Evolutionary conservation across 169 alveolate species (phyloP).

Genomic region (Plasmodium ovale): DNA sequence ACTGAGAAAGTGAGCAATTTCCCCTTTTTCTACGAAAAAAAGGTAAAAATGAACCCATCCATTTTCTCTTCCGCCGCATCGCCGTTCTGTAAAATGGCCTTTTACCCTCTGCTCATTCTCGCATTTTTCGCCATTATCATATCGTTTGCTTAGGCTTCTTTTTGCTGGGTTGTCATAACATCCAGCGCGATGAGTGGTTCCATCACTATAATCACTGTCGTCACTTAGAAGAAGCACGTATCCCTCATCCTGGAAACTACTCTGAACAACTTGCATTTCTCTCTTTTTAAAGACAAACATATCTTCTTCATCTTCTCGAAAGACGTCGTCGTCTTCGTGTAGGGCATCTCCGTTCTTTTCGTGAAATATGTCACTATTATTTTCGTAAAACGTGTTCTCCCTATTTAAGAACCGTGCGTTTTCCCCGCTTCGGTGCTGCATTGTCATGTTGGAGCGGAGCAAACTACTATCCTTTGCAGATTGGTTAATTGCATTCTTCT

Average conservation of each 20-base stretch:
- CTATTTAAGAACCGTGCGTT: no score
- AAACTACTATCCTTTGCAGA: neutral
- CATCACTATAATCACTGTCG: neutral
- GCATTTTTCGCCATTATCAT: neutral
- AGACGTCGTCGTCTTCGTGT: neutral
- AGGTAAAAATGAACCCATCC: slow-evolving; percentile 39
- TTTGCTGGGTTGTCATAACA: no score
- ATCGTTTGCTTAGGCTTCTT: neutral
- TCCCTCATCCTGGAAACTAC: neutral
- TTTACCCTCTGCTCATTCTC: no score
- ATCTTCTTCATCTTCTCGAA: neutral
- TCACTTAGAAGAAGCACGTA: slow-evolving; percentile 20
- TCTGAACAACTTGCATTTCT: neutral
- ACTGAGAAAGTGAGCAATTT: slow-evolving; percentile 1
- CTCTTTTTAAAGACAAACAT: slow-evolving; percentile 1
- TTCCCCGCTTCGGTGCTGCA: no score
- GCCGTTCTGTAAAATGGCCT: no score
- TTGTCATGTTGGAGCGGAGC: no score
- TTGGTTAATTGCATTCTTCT: neutral
- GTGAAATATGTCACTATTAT: neutral
- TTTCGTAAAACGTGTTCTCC: neutral
- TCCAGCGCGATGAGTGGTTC: neutral
- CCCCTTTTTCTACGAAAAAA: slow-evolving; percentile 16
- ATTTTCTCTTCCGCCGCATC: no score
- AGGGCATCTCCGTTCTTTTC: neutral